Evolutionary conservation across 2,329 filamentous ascomycete genomes (phyloP), one percentile per base, ranked within the genome.

Genomic region (Alternaria sp.): DNA sequence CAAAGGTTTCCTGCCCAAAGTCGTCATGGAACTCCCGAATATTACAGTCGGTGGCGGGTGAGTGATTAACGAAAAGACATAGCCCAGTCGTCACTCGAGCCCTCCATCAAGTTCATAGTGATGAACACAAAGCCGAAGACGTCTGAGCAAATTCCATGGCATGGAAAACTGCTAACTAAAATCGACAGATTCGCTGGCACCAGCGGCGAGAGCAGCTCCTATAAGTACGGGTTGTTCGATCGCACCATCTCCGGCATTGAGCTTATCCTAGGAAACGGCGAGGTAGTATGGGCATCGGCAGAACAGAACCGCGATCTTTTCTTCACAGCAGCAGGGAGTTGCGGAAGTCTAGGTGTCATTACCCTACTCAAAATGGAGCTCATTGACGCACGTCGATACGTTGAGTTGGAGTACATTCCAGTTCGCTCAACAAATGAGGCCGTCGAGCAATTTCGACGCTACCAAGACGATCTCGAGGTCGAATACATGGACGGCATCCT

Each of bases 401-500:
- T 93, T 46, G 84, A 88, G 67, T 83, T 90, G 23, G 86, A 86
- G 36, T 92, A 92, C 71, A 83, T 85, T 54, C 84, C 88, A 43
- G 79, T 85, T 2, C 81, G 82, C 2, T 79, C 77, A 66, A 85
- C 85, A 57, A 80, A 85, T 6, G 81, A 85, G 2, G 83, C 85
- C 1, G 79, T 87, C 4, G 67, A 76, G n/a, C 81, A 80, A 26
- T 82, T 90, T 32, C 79, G 84, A 57, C 76, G 83, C 2, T 82
- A 84, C 28, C 82, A 81, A 6, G 59, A 72, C 1, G 78, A 84
- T 46, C 65, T 72, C 0, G 65, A 71, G 1, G 78, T 83, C n/a
- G 89, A 93, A 63, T 93, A 89, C 67, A 83, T 94, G 3, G 91
- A 93, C 62, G 90, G 85, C 1, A 90, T 93, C 46, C 81, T 89